phyloP scores from a whole-genome alignment of 2,329 filamentous ascomycete species.

The Cladosporium sp. region DNA sequence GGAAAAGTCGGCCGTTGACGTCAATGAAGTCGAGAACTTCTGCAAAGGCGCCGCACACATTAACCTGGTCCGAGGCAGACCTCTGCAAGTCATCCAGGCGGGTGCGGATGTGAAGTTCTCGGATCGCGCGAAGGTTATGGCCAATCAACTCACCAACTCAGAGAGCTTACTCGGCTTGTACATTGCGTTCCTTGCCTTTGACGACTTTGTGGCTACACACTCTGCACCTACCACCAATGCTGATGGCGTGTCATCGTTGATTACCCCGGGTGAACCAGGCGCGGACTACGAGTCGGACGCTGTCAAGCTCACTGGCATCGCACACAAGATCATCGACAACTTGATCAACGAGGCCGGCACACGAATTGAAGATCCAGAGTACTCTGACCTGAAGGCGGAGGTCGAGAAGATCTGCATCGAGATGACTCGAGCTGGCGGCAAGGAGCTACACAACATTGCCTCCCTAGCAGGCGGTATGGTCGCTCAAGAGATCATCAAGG shows the following conservation, averaged over 20 bases:
- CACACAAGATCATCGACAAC: slow-evolving; percentile 38
- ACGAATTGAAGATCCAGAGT: slow-evolving; percentile 40
- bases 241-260: slow-evolving; percentile 30
- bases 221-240: slow-evolving; percentile 16
- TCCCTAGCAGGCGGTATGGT: slow-evolving; percentile 85
- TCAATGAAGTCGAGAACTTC: slow-evolving; percentile 79
- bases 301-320: slow-evolving; percentile 41
- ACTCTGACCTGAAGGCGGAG: slow-evolving; percentile 33
- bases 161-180: slow-evolving; percentile 46
- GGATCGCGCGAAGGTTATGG: slow-evolving; percentile 48
- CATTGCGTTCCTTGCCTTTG: slow-evolving; percentile 50
- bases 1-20: slow-evolving; percentile 47
- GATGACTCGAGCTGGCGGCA: slow-evolving; percentile 68
- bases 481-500: slow-evolving; percentile 95
- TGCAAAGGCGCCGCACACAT: slow-evolving; percentile 94
- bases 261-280: slow-evolving; percentile 34
- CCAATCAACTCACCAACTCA: slow-evolving; percentile 38
- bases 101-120: slow-evolving; percentile 31
- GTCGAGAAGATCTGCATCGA: slow-evolving; percentile 39
- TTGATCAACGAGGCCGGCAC: slow-evolving; percentile 41
- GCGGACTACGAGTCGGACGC: slow-evolving; percentile 33
- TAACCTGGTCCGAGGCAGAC: slow-evolving; percentile 70
- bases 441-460: slow-evolving; percentile 89
- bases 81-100: slow-evolving; percentile 46
- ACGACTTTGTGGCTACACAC: slow-evolving; percentile 42